Evolutionary conservation across 1,139 yeast species (phyloP).

Genomic region (Scheffersomyces parashehatae): DNA sequence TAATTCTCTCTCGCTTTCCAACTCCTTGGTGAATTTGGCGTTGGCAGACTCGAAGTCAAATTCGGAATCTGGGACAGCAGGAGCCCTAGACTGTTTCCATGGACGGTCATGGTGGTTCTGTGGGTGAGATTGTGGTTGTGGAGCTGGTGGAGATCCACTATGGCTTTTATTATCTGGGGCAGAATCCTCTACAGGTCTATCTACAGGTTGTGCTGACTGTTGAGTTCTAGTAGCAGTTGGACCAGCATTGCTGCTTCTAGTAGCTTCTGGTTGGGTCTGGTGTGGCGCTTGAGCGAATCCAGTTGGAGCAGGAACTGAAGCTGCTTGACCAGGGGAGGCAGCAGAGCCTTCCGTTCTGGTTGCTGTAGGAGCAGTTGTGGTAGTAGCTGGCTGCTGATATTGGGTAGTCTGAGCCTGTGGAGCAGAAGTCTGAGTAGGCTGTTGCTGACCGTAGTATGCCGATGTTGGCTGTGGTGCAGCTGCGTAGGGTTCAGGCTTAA

Average conservation of each 20-base stretch:
- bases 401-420: constrained; percentile 13
- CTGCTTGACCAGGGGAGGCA: constrained; percentile 15
- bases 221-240: background rate
- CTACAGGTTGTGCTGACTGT: constrained; percentile 7
- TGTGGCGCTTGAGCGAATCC: constrained; percentile 13
- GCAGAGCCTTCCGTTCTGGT: constrained; percentile 19
- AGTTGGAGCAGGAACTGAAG: constrained; percentile 9
- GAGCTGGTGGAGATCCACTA: constrained; percentile 69
- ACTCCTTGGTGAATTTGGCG: constrained; percentile 46
- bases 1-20: constrained; percentile 18
- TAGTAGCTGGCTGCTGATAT: constrained; percentile 1
- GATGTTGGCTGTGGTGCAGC: constrained; percentile 13
- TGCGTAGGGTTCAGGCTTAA: constrained; percentile 35
- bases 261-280: constrained; percentile 11
- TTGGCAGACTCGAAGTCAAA: constrained; percentile 56
- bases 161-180: constrained; percentile 23
- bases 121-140: constrained; percentile 38
- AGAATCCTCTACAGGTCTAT: constrained; percentile 13
- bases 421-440: constrained; percentile 13
- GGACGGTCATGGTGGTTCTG: constrained; percentile 13
- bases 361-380: constrained; percentile 12
- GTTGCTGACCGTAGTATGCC: constrained; percentile 12
- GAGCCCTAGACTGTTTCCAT: constrained; percentile 26
- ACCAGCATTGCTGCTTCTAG: background rate
- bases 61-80: constrained; percentile 34